Conservation (phyloP, 129 eudicot genomes). For the Smallanthus sonchifolius region DNA sequence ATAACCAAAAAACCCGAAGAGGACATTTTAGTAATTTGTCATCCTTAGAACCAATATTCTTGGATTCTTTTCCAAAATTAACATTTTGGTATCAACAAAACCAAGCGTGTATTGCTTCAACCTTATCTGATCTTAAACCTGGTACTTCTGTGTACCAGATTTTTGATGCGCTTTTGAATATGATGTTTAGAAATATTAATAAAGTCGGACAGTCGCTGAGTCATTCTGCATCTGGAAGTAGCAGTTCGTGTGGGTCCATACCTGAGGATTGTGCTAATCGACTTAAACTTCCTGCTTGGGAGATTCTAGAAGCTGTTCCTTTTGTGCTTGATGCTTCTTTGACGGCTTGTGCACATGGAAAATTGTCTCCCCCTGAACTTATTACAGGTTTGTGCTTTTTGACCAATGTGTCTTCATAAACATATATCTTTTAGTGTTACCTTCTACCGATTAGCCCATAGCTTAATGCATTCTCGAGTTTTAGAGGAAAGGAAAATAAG, state of each 20-base stretch:
- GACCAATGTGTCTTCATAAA: no score
- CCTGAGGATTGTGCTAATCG: slow-evolving; percentile 51
- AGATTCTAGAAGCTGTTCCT: slow-evolving; percentile 94
- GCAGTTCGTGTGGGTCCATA: slow-evolving; percentile 56
- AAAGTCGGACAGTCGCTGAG: slow-evolving; percentile 51
- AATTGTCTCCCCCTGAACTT: slow-evolving; percentile 84
- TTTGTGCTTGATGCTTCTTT: slow-evolving; percentile 93
- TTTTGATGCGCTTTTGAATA: slow-evolving; percentile 73
- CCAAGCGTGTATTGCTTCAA: slow-evolving; percentile 84
- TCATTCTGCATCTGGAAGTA: slow-evolving; percentile 71
- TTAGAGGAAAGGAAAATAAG: neutral
- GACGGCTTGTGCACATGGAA: slow-evolving; percentile 83
- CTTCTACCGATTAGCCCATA: neutral
- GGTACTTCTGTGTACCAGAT: slow-evolving; percentile 83
- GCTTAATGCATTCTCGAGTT: neutral
- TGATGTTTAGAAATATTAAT: slow-evolving; percentile 70
- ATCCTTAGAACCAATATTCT: slow-evolving; percentile 55
- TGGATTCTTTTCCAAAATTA: slow-evolving; percentile 84
- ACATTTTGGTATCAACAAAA: slow-evolving; percentile 83
- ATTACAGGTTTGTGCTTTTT: slow-evolving; percentile 61
- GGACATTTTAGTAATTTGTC: slow-evolving; percentile 34
- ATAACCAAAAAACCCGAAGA: slow-evolving; percentile 39
- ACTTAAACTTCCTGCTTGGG: slow-evolving; percentile 90
- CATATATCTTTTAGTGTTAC: neutral
- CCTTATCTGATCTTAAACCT: slow-evolving; percentile 75